phyloP scores from a whole-genome alignment of 768 basidiomycete genomes.

The Serendipita indica region DNA sequence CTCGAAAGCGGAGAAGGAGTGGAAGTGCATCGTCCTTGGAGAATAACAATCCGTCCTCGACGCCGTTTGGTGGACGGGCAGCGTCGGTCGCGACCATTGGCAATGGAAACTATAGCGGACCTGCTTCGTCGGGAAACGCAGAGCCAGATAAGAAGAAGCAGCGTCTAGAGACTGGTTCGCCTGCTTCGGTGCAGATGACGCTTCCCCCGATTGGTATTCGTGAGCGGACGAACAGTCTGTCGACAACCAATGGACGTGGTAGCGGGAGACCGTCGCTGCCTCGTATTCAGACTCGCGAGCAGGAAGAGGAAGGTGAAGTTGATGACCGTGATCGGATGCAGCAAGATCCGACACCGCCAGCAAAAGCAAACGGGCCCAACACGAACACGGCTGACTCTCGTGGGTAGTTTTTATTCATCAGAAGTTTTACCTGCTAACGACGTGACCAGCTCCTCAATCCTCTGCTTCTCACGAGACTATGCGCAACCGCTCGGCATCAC shows the following conservation, averaged over 20 bases:
- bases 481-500: not conserved
- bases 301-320: not conserved
- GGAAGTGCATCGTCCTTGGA: not conserved
- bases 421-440: not conserved
- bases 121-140: not conserved
- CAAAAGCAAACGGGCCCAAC: not conserved
- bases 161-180: not conserved
- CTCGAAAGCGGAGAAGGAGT: not conserved
- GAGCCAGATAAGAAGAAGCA: slow-evolving; percentile 9
- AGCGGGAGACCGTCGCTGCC: slow-evolving; percentile 5
- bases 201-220: not conserved
- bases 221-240: not conserved
- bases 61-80: not conserved
- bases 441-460: not conserved
- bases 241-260: not conserved
- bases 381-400: not conserved
- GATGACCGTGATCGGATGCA: not conserved
- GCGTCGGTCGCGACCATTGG: not conserved
- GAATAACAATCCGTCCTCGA: not conserved
- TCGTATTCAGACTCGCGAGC: not conserved
- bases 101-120: not conserved
- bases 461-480: not conserved
- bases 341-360: not conserved
- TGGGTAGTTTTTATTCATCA: not conserved
- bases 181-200: not conserved